These are phyloP conservation scores for Phlyctochytrium arcticum DNA, from an alignment of 192 early-diverging fungal genomes.

Conservation along the genomic window DNA sequence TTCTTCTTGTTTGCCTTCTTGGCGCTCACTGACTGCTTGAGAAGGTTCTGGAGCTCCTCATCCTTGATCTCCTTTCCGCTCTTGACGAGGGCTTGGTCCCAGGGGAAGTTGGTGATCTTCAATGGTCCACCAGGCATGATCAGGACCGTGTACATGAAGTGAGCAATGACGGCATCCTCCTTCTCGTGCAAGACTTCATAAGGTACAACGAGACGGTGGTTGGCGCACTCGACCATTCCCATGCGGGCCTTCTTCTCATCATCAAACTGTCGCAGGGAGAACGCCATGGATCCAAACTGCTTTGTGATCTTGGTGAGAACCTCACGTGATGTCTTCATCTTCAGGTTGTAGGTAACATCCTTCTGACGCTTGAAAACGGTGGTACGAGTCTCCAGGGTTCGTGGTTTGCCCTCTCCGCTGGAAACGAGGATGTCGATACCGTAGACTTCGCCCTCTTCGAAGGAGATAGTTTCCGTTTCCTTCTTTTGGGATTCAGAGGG, in stretches of 20 bases:
- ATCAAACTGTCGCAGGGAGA: conserved; percentile 76
- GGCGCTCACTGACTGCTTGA: conserved; percentile 42
- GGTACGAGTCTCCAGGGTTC: conserved; percentile 67
- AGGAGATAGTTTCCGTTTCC: conserved; percentile 54
- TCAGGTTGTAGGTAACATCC: conserved; percentile 72
- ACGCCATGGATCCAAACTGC: conserved; percentile 83
- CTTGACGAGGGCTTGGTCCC: conserved; percentile 72
- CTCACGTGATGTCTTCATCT: conserved; percentile 78
- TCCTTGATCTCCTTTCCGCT: conserved; percentile 83
- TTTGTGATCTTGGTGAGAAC: conserved; percentile 70
- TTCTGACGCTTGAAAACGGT: conserved; percentile 89
- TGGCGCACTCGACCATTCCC: conserved; percentile 87
- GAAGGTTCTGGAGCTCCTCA: conserved; percentile 70
- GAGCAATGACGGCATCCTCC: conserved; percentile 74
- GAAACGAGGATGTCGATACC: conserved; percentile 84
- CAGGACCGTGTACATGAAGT: conserved; percentile 89
- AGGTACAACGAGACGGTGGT: conserved; percentile 73
- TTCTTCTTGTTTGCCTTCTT: conserved; percentile 47
- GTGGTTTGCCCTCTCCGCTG: conserved; percentile 78
- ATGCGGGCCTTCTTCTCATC: conserved; percentile 91
- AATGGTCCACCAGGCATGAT: conserved; percentile 83
- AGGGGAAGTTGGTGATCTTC: conserved; percentile 75
- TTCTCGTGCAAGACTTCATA: conserved; percentile 84
- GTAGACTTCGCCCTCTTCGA: conserved; percentile 90
- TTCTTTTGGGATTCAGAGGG: conserved; percentile 72